Evolutionary conservation across 176 grass and related monocot species (phyloP).

Genomic region (Carex littledalei): DNA sequence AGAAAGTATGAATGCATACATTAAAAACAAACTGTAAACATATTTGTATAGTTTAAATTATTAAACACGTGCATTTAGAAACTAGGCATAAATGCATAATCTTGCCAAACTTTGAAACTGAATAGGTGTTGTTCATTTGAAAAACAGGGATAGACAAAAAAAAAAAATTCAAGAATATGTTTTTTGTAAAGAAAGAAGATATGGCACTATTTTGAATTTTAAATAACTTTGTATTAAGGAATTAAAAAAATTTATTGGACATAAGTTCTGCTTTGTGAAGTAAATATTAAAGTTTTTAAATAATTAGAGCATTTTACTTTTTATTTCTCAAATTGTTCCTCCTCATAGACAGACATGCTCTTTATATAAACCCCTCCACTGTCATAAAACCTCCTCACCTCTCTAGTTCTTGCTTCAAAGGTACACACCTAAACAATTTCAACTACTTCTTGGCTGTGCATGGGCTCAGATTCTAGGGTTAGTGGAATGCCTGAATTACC

Average conservation of each 20-base stretch:
- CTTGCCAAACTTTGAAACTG: no score
- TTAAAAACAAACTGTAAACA: no score
- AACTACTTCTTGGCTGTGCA: neutral
- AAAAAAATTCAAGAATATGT: no score
- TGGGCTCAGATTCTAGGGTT: slow-evolving; percentile 11
- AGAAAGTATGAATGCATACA: no score
- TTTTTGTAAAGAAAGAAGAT: no score
- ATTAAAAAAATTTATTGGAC: neutral
- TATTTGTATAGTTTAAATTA: no score
- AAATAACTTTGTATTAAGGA: neutral
- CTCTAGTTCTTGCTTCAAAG: neutral
- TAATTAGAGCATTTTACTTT: neutral
- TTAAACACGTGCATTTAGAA: no score
- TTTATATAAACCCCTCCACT: slow-evolving; percentile 8
- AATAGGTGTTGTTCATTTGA: no score
- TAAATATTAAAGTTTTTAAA: neutral
- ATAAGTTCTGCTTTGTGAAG: neutral
- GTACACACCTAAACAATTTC: neutral
- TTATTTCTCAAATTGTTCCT: neutral
- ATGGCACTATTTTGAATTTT: no score
- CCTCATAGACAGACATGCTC: neutral
- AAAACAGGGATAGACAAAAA: no score
- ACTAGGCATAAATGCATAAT: no score
- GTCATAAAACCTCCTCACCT: neutral
- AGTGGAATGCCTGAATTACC: slow-evolving; percentile 22